Evolutionary conservation across 2,329 filamentous ascomycete species (phyloP).

Genomic region (Beauveria asiatica): DNA sequence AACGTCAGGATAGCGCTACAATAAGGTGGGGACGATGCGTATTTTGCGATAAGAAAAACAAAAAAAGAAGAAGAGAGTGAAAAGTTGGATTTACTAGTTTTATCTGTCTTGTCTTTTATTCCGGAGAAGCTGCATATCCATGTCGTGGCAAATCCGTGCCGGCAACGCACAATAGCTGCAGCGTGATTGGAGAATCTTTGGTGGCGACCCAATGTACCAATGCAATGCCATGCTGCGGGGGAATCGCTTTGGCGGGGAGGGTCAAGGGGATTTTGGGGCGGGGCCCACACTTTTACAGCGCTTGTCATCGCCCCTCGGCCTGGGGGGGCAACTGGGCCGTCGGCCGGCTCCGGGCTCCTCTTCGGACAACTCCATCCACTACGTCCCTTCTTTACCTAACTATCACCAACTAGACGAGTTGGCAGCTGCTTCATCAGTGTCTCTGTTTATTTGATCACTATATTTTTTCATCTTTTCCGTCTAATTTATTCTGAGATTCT

Average conservation of each 20-base stretch:
- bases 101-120: no score
- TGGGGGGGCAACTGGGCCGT: not conserved
- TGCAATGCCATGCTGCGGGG: not conserved
- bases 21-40: no score
- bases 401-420: no score
- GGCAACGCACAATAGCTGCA: not conserved
- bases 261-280: not conserved
- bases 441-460: not conserved
- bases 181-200: not conserved
- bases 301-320: not conserved
- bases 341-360: conserved; percentile 8
- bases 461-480: no score
- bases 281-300: not conserved
- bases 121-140: no score
- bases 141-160: not conserved
- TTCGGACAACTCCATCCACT: not conserved
- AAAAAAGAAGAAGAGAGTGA: no score
- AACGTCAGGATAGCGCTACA: not conserved
- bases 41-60: no score
- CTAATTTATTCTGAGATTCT: no score
- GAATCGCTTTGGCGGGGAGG: not conserved
- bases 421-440: no score
- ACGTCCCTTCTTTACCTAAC: not conserved
- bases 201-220: not conserved
- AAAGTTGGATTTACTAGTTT: no score